Evolutionary conservation across 2,329 filamentous ascomycete species (phyloP), one percentile per base, ranked within the genome.

Genomic region (Aureobasidium sp.): DNA sequence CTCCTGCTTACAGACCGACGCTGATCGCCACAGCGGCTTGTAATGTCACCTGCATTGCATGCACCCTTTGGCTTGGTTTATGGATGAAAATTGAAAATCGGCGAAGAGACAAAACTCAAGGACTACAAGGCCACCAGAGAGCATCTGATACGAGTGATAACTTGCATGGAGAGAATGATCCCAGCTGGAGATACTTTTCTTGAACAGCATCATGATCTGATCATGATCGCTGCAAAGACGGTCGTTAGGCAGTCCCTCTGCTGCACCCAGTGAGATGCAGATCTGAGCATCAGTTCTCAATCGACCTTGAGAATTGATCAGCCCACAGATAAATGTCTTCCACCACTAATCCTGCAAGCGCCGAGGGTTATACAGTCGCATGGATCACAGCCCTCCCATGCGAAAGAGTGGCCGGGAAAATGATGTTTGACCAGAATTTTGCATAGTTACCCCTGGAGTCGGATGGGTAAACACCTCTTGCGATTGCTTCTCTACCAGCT

Each of bases 1-100:
- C 79, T 1, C 80, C 80, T 0, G 75, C 75, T 59, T 81, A 81
- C 63, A 70, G 76, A 0, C 79, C 79, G 0, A 81, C 78, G 1
- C 67, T 82, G 7, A 74, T 77, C 7, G 75, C 73, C 0, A 81
- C 76, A 1, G 72, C 70, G 21, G 70, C 68, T 25, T 76, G 78
- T 63, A 78, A 79, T 66, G 72, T 70, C 0, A 71, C 74, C 0
- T 77, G 74, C 58, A 79, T 80, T 39, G 49, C 68, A 1, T 74
- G 74, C 41, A 74, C 73, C 0, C 63, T 75, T 3, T 68, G 68
- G 16, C 59, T 81, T 41, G 77, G 77, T 0, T 4, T 73, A 1
- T 81, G 76, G 75, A 80, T 80, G 77, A 76, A 76, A 34, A 58
- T 65, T 48, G 74, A 80, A 53, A 81, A 81, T 64, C 64, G 67